Conservation (phyloP, 306 rosid species). For the Astragalus membranaceus region DNA sequence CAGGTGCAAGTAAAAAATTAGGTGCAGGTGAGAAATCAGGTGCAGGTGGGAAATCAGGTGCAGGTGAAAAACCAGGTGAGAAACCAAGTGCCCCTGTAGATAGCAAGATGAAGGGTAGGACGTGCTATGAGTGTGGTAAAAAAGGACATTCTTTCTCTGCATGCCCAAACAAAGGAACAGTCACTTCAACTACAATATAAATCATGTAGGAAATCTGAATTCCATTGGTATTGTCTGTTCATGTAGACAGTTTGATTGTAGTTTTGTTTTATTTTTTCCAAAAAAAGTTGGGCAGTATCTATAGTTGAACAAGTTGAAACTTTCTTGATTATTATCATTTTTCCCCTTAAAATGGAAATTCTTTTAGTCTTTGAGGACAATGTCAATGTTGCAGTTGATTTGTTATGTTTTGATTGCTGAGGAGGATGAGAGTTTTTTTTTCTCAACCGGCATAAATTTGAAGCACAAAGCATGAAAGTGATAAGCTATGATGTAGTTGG, state of each 20-base stretch:
- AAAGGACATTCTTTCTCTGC: slow-evolving; percentile 72
- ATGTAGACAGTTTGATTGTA: background rate
- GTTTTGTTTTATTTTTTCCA: background rate
- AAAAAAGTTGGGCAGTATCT: background rate
- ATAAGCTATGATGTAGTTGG: background rate
- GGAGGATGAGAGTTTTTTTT: background rate
- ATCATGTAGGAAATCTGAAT: background rate
- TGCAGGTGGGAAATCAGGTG: background rate
- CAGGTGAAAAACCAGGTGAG: background rate
- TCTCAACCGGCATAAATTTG: background rate
- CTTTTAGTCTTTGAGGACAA: background rate
- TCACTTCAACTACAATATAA: slow-evolving; percentile 27
- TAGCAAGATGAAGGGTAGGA: slow-evolving; percentile 75
- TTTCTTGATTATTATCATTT: background rate
- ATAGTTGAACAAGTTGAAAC: background rate
- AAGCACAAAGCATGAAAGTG: background rate
- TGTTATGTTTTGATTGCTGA: slow-evolving; percentile 6
- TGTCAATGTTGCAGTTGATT: slow-evolving; percentile 13
- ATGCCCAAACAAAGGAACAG: slow-evolving; percentile 59
- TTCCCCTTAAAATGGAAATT: background rate
- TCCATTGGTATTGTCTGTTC: slow-evolving; percentile 1
- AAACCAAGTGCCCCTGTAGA: slow-evolving; percentile 22
- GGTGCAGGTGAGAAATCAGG: background rate
- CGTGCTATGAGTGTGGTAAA: slow-evolving; percentile 80
- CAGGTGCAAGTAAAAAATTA: background rate